Evolutionary conservation across 148 eudicot species (phyloP), one percentile per base, ranked within the genome.

Genomic region (Rhododendron kiyosumense): DNA sequence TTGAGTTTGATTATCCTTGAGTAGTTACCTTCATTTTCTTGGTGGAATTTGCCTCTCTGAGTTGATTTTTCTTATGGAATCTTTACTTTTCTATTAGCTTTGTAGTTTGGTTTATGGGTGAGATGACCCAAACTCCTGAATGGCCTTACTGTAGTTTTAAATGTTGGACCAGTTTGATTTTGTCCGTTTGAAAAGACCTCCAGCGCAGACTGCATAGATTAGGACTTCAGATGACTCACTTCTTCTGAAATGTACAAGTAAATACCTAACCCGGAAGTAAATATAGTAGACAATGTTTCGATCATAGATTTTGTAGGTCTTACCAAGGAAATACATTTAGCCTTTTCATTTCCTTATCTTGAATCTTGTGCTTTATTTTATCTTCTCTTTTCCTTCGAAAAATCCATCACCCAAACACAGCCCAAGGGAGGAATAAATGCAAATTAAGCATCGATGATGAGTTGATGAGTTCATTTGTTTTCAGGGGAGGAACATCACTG

Each of bases 401-500:
- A 77, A 77, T 18, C 8, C 11, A 20, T 63, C 22, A 18, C 28
- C 28, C 28, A 63, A 63, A 63, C 71, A 24, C 71, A 63, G 28
- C 30, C 71, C 11, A 63, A 63, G 3, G n/a, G 28, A 63, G 11
- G 10, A 63, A n/a, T 24, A 61, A 61, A 24, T 7, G 71, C 71
- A 63, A 63, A 63, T 63, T 7, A 63, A 63, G n/a, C 71, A 24
- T 8, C 3, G 22, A 45, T 22, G 81, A 5, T 34, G 67, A 34
- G 18, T 14, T 51, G 57, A 12, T 84, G 67, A 77, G 77, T 51
- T 32, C 73, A 61, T 11, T 74, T 85, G 80, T 48, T 74, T 83
- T 54, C 94, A 94, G 96, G 96, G 96, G 41, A 85, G 93, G 45
- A 92, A 87, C 73, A 88, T 94, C 78, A 89, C 92, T 54, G 93